Evolutionary conservation across 306 rosid genomes (phyloP).

Genomic region (Prunus salicina): DNA sequence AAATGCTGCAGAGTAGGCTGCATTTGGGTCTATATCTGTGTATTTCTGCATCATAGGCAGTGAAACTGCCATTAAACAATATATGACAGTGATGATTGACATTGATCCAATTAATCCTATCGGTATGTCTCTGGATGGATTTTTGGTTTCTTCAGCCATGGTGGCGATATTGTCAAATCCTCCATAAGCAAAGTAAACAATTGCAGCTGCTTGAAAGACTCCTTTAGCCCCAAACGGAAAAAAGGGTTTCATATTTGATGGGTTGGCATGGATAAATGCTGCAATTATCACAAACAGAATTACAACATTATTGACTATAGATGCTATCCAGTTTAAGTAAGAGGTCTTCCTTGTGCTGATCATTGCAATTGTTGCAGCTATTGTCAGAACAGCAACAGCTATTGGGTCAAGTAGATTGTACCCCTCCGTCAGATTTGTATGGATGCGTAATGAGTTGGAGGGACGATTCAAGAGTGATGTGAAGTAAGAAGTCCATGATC

Average conservation of each 20-base stretch:
- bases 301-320: slow-evolving; percentile 48
- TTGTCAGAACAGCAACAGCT: slow-evolving; percentile 50
- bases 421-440: slow-evolving; percentile 41
- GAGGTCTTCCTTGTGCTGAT: slow-evolving; percentile 73
- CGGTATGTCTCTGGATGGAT: slow-evolving; percentile 70
- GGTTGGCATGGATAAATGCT: slow-evolving; percentile 43
- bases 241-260: slow-evolving; percentile 57
- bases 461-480: slow-evolving; percentile 53
- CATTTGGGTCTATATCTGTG: slow-evolving; percentile 49
- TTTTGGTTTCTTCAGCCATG: slow-evolving; percentile 77
- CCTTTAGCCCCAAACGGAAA: slow-evolving; percentile 60
- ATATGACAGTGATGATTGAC: slow-evolving; percentile 60
- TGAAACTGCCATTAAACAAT: slow-evolving; percentile 70
- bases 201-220: slow-evolving; percentile 64
- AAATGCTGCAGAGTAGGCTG: slow-evolving; percentile 69
- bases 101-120: slow-evolving; percentile 67
- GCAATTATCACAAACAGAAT: slow-evolving; percentile 55
- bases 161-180: slow-evolving; percentile 67
- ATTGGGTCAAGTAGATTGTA: slow-evolving; percentile 68
- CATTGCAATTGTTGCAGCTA: slow-evolving; percentile 43
- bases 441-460: slow-evolving; percentile 43
- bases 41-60: slow-evolving; percentile 78
- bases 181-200: slow-evolving; percentile 73
- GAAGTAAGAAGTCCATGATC: slow-evolving; percentile 84
- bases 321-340: slow-evolving; percentile 61